These are phyloP conservation scores for Cystofilobasidium macerans DNA, from an alignment of 768 basidiomycete genomes.

Conservation along the genomic window DNA sequence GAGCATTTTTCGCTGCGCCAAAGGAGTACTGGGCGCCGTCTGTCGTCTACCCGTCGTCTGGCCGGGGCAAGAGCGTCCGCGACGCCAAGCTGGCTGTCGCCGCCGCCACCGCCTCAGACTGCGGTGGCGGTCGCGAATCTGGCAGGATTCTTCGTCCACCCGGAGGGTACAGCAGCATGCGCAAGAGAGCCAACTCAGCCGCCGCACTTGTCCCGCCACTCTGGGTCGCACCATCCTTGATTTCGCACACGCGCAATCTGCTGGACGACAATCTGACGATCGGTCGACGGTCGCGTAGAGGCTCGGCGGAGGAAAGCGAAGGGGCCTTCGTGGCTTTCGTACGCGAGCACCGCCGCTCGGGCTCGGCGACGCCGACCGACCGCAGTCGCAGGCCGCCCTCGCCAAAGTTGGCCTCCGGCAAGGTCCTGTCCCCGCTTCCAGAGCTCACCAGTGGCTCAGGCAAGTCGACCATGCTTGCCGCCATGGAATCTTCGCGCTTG, in stretches of 20 bases:
- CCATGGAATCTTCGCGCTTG: neutral
- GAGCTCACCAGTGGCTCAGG: neutral
- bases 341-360: slow-evolving; percentile 9
- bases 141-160: neutral
- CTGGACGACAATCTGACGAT: neutral
- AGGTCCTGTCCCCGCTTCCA: slow-evolving; percentile 17
- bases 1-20: neutral
- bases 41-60: neutral
- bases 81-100: neutral
- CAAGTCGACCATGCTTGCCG: neutral
- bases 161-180: neutral
- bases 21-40: neutral
- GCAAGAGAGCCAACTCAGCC: neutral
- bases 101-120: no score
- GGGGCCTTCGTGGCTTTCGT: neutral
- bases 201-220: neutral
- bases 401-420: neutral
- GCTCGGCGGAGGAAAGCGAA: neutral
- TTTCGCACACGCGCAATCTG: neutral
- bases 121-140: neutral
- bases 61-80: neutral
- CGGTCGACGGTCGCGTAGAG: neutral
- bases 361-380: slow-evolving; percentile 3
- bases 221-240: neutral
- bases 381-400: neutral